Percentiles rank a stretch among this genome's conserved stretches.
These are phyloP conservation scores for Aureobasidium melanogenum DNA, from an alignment of 2,329 filamentous ascomycete species.

Conservation along the genomic window DNA sequence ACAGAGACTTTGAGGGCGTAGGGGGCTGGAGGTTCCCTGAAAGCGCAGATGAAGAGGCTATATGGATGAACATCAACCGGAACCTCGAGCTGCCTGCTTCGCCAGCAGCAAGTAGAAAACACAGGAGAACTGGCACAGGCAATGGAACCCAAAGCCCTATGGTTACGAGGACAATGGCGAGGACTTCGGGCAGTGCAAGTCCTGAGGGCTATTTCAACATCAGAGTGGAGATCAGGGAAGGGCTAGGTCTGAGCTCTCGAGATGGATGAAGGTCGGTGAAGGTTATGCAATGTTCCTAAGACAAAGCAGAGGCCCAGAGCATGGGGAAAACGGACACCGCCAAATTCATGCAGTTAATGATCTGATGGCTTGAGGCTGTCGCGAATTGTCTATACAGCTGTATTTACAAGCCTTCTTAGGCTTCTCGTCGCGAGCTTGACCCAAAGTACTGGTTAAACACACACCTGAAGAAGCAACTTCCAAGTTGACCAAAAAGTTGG, in stretches of 20 bases:
- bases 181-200: constrained; percentile 17
- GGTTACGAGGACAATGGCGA: constrained; percentile 1
- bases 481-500: background rate
- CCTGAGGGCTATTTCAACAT: constrained; percentile 22
- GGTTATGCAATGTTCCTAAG: background rate
- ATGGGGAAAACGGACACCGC: background rate
- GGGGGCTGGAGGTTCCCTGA: constrained; percentile 32
- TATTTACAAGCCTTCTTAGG: background rate
- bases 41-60: constrained; percentile 32
- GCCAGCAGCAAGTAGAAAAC: constrained; percentile 9
- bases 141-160: constrained; percentile 15
- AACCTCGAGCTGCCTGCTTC: constrained; percentile 29
- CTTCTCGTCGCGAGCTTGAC: background rate
- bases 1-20: constrained; percentile 35
- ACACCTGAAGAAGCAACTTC: background rate
- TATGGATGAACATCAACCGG: constrained; percentile 37
- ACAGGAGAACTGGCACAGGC: constrained; percentile 16
- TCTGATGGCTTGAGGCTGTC: background rate
- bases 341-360: background rate
- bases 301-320: background rate
- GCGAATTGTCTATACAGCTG: background rate
- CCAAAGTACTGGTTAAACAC: too few relatives aligned
- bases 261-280: background rate
- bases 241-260: background rate
- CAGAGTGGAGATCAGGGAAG: constrained; percentile 3